Evolutionary conservation across 345 rosid species (phyloP), one percentile per base, ranked within the genome.

Genomic region (Salix brachista): DNA sequence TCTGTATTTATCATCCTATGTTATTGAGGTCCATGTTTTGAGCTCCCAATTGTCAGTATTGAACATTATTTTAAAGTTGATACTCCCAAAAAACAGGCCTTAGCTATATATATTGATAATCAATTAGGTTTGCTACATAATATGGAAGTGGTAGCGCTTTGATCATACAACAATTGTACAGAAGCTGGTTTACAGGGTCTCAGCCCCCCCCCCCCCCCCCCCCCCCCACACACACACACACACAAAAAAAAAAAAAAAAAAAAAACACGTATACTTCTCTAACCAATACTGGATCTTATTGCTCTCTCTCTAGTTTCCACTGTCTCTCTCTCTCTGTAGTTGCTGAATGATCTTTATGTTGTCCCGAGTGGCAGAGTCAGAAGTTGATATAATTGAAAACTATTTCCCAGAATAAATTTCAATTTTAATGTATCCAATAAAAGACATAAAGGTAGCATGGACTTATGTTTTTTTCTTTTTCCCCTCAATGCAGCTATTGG

Each of bases 401-500:
- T 36, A 32, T 14, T 70, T 62, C 50, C 74, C 25, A 19, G 23
- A 19, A 37, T 42, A 41, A 54, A 39, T n/a, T 28, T 60, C 52
- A 46, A 46, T 13, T 46, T 46, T 16, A 62, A 26, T 62, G 12
- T 13, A 39, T 17, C 21, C 30, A 21, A 65, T 25, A 56, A 54
- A 28, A 16, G 58, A 37, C 25, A 36, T 2, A 21, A 23, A 21
- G 21, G 26, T 7, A 23, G 61, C 5, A 6, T 21, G 56, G 46
- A 23, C 71, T 70, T 76, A 77, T 30, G n/a, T 32, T 73, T 77
- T 26, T 69, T 64, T 72, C 25, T 10, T 79, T 4, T 4, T 1
- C 18, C 5, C 52, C 52, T 46, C 14, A 0, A 44, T 83, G 85
- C 90, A 87, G 99, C 73, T 94, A 91, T 84, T 94, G 99, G 99